phyloP scores from a whole-genome alignment of 768 basidiomycete species.

The Psilocybe cyanescens region DNA sequence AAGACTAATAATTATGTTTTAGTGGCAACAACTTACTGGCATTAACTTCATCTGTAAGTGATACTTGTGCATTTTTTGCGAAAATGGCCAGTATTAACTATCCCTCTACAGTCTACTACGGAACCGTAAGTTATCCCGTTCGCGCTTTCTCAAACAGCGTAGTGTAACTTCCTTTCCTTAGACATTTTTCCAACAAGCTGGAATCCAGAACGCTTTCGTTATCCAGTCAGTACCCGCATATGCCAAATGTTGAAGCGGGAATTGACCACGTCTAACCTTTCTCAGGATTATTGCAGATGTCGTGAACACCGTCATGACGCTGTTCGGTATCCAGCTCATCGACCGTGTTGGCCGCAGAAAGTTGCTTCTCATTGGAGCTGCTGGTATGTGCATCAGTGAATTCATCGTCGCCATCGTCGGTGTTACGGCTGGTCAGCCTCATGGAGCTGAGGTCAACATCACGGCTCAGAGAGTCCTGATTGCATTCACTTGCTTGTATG shows the following conservation, averaged over 20 bases:
- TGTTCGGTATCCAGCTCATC: conserved; percentile 76
- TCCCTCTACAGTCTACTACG: conserved; percentile 23
- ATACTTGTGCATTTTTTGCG: not conserved
- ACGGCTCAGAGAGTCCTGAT: conserved; percentile 63
- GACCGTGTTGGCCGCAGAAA: conserved; percentile 81
- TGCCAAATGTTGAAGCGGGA: not conserved
- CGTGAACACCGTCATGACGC: conserved; percentile 78
- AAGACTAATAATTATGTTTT: conserved; percentile 5
- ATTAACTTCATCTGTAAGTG: conserved; percentile 57
- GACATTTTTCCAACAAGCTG: conserved; percentile 61
- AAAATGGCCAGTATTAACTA: not conserved
- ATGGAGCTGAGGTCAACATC: conserved; percentile 33
- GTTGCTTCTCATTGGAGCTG: conserved; percentile 77
- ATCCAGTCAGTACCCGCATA: conserved; percentile 35
- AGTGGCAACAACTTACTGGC: conserved; percentile 76
- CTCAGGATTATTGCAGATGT: conserved; percentile 51
- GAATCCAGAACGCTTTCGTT: conserved; percentile 60
- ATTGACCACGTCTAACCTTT: not conserved
- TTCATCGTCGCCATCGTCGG: conserved; percentile 64
- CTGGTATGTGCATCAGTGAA: conserved; percentile 83
- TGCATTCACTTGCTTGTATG: conserved; percentile 56
- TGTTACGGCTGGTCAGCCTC: conserved; percentile 30
- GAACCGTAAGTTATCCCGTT: conserved; percentile 16
- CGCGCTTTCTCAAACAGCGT: not conserved
- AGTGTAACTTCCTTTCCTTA: conserved; percentile 43